Evolutionary conservation across 2,329 filamentous ascomycete species (phyloP).

Genomic region (Diplodia sapinea): DNA sequence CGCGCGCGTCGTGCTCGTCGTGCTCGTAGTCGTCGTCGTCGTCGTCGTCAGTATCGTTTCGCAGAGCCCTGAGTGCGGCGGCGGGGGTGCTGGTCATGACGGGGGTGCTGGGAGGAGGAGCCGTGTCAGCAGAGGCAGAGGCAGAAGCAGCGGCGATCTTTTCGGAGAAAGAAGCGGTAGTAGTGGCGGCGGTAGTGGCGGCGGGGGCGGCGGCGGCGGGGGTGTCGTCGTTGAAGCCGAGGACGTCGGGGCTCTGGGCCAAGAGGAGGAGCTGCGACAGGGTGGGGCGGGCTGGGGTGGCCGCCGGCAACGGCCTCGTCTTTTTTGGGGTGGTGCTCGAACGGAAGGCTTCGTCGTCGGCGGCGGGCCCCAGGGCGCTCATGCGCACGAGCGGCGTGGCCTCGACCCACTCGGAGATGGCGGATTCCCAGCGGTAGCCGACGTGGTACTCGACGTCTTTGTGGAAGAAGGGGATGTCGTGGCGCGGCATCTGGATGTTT

Average conservation of each 20-base stretch:
- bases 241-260: constrained; percentile 3
- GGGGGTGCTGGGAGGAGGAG: neutral
- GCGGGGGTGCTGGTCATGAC: neutral
- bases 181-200: too few species aligned
- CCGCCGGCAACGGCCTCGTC: neutral
- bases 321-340: neutral
- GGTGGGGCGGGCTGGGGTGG: constrained; percentile 2
- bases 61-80: neutral
- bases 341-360: neutral
- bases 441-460: constrained; percentile 6
- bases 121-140: too few species aligned
- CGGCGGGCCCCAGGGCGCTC: too few species aligned
- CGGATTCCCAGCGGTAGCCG: constrained; percentile 53
- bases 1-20: neutral
- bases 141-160: neutral
- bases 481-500: constrained; percentile 11
- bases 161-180: too few species aligned
- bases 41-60: neutral
- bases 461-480: constrained; percentile 4
- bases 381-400: constrained; percentile 43
- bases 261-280: constrained; percentile 13
- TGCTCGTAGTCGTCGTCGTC: too few species aligned
- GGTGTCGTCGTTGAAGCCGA: neutral
- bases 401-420: constrained; percentile 54
- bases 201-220: neutral